Base-by-base conservation (phyloP, 192 early-diverging fungal species). In the Coemansia sp. region DNA sequence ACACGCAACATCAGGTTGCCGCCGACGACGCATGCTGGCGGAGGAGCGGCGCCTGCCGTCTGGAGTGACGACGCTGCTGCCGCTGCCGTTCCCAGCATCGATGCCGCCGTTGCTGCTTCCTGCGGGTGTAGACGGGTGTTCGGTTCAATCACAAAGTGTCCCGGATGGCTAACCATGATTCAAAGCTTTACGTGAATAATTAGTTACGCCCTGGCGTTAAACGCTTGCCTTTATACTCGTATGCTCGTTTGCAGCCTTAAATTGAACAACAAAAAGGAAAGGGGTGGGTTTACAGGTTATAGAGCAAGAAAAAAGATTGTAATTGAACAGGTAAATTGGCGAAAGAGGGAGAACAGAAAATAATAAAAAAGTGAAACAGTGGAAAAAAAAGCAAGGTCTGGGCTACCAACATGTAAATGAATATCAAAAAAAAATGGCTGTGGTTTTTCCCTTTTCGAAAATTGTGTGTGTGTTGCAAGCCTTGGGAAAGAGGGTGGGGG, bases 101-200 rank as follows among this genome's bases (percentile, higher is more conserved):
- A 19, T 26, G 65, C 26, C 5, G 69, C n/a, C 51, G 26, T 18
- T 8, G 58, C 63, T 41, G 75, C 80, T 43, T 52, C 80, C 68
- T 74, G 74, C 54, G 62, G 74, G 74, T 82, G 80, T 77, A 82
- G 80, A 72, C 80, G 80, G 80, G 80, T 67, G 80, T 58, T 77
- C 58, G 80, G 57, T 69, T 82, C 80, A 77, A 77, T 82, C 65
- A 48, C 36, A 74, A 56, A 67, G 26, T 59, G 61, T 46, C 57
- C 61, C 5, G 68, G 62, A 59, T 65, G 60, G 45, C 56, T 71
- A 21, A 72, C 80, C 80, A 82, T 82, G 26, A 58, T 51, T 42
- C 32, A 59, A 59, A 59, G 51, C 21, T 54, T 54, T 26, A 54
- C 51, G 51, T 22, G 51, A 62, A 62, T 62, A 62, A 19, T 62